Percentiles rank a stretch among this genome's conserved stretches.
These are phyloP conservation scores for Porodaedalea pini DNA, from an alignment of 1,284 basidiomycete species.

Conservation along the genomic window DNA sequence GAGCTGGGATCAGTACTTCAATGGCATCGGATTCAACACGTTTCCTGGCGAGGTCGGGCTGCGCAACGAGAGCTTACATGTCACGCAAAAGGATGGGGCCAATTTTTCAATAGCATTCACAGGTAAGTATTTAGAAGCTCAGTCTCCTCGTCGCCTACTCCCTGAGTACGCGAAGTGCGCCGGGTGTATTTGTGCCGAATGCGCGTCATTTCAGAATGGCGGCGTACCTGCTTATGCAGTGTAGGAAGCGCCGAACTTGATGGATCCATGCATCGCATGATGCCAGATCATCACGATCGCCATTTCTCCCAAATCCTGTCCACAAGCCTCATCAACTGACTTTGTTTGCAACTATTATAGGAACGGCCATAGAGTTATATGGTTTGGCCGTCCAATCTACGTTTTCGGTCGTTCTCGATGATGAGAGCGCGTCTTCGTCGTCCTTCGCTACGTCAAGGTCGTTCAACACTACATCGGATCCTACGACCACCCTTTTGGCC, in stretches of 20 bases:
- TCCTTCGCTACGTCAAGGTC: background rate
- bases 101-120: constrained; percentile 54
- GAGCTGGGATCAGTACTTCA: constrained; percentile 66
- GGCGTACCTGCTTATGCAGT: background rate
- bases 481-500: constrained; percentile 29
- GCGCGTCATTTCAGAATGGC: background rate
- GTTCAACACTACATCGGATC: constrained; percentile 14
- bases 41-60: constrained; percentile 43
- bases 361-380: constrained; percentile 54
- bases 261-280: constrained; percentile 4
- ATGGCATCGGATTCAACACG: constrained; percentile 44
- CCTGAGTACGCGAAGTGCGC: background rate
- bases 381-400: constrained; percentile 29
- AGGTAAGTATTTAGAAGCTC: constrained; percentile 40
- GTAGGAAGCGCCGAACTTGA: constrained; percentile 6
- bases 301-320: constrained; percentile 1
- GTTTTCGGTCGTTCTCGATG: constrained; percentile 21
- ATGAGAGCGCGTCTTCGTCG: constrained; percentile 15
- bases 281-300: constrained; percentile 18
- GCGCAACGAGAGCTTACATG: constrained; percentile 52
- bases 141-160: background rate
- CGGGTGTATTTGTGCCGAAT: background rate
- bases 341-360: constrained; percentile 19
- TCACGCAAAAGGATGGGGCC: constrained; percentile 55
- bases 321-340: background rate